Evolutionary conservation across 345 rosid genomes (phyloP).

Genomic region (Hibiscus syriacus): DNA sequence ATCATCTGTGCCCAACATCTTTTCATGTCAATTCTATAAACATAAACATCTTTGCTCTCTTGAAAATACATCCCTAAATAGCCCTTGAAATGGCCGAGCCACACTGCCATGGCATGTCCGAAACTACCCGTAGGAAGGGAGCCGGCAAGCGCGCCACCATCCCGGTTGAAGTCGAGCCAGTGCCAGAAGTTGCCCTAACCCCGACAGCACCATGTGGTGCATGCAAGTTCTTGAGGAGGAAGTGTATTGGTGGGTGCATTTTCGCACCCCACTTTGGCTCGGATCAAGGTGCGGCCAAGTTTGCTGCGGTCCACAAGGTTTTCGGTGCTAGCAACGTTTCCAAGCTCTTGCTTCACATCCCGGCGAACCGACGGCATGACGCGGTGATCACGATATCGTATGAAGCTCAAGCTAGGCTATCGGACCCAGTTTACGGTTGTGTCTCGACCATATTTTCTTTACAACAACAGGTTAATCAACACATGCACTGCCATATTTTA

Average conservation of each 20-base stretch:
- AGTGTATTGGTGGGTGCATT: constrained; percentile 84
- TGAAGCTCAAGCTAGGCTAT: constrained; percentile 94
- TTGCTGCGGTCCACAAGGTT: constrained; percentile 93
- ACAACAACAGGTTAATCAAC: constrained; percentile 70
- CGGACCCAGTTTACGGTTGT: constrained; percentile 93
- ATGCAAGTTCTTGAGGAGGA: constrained; percentile 93
- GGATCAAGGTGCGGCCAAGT: constrained; percentile 92
- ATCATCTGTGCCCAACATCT: too few relatives aligned
- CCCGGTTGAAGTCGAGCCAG: neutral
- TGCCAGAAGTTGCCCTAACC: constrained; percentile 24
- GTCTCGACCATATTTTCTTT: constrained; percentile 85
- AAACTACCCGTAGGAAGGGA: constrained; percentile 38
- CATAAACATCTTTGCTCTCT: neutral
- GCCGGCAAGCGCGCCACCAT: constrained; percentile 21
- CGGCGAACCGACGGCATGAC: constrained; percentile 73
- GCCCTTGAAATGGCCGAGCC: constrained; percentile 44
- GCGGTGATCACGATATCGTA: constrained; percentile 86
- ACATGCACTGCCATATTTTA: neutral
- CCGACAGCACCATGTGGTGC: constrained; percentile 70
- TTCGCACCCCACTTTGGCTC: constrained; percentile 89
- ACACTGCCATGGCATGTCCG: constrained; percentile 31
- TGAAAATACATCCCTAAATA: constrained; percentile 3
- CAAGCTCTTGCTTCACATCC: constrained; percentile 74
- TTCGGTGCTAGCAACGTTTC: constrained; percentile 96
- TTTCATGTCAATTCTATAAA: too few relatives aligned